phyloP scores from a whole-genome alignment of 2,329 filamentous ascomycete genomes.

The Clarireedia hainanense region DNA sequence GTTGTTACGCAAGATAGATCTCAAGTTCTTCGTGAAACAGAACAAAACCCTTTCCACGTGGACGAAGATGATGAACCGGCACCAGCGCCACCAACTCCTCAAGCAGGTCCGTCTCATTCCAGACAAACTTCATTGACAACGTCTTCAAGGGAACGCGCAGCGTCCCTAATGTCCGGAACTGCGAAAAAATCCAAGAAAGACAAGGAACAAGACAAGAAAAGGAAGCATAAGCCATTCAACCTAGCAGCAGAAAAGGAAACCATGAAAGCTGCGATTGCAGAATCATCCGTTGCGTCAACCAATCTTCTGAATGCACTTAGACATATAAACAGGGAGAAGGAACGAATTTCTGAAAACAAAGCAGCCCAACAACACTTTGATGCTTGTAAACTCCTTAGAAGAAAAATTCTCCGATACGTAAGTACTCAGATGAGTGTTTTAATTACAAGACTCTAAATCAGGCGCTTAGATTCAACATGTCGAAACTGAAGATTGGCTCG shows the following conservation, averaged over 20 bases:
- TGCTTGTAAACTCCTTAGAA: constrained; percentile 73
- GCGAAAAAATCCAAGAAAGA: constrained; percentile 33
- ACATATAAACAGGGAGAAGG: constrained; percentile 80
- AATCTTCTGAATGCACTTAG: constrained; percentile 83
- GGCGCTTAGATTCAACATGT: constrained; percentile 68
- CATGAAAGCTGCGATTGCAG: constrained; percentile 83
- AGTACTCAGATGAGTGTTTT: constrained; percentile 21
- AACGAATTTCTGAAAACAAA: constrained; percentile 79
- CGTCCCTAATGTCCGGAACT: constrained; percentile 13
- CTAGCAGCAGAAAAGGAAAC: constrained; percentile 80
- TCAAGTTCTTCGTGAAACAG: constrained; percentile 75
- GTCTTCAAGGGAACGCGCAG: constrained; percentile 15
- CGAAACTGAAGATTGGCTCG: constrained; percentile 85
- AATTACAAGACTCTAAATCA: no score
- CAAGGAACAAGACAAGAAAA: constrained; percentile 38
- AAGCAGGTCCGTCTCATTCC: constrained; percentile 14
- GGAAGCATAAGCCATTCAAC: constrained; percentile 63
- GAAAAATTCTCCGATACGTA: constrained; percentile 79
- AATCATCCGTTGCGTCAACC: constrained; percentile 82
- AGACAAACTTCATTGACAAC: constrained; percentile 13
- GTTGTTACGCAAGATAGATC: constrained; percentile 70
- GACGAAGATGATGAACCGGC: constrained; percentile 51
- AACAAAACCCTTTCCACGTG: constrained; percentile 59
- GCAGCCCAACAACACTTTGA: constrained; percentile 73
- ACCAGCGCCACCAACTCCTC: constrained; percentile 14